Percentiles rank a stretch among this genome's conserved stretches.
Evolutionary conservation across 2,329 filamentous ascomycete species (phyloP).

Genomic region (Talaromyces marneffei): DNA sequence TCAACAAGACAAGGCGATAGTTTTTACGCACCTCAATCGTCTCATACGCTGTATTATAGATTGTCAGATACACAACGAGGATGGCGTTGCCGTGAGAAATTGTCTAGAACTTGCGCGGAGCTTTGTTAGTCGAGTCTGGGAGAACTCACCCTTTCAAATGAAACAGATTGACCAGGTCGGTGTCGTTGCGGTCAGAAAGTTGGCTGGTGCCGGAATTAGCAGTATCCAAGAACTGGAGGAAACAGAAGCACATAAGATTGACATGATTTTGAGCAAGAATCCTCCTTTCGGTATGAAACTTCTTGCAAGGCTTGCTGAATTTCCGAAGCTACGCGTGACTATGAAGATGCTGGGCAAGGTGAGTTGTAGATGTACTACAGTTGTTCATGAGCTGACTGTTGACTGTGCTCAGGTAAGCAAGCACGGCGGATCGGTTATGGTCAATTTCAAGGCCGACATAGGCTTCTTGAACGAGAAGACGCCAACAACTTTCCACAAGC

Average conservation of each 20-base stretch:
- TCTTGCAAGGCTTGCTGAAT: constrained; percentile 58
- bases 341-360: constrained; percentile 48
- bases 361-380: constrained; percentile 16
- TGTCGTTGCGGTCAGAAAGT: constrained; percentile 64
- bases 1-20: constrained; percentile 53
- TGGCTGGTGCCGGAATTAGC: constrained; percentile 64
- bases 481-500: constrained; percentile 58
- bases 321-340: constrained; percentile 61
- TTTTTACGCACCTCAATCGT: constrained; percentile 65
- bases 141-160: constrained; percentile 72
- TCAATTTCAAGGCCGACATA: constrained; percentile 61
- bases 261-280: constrained; percentile 69
- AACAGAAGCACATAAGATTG: constrained; percentile 66
- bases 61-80: constrained; percentile 57
- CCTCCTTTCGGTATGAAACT: constrained; percentile 75
- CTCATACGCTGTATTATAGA: constrained; percentile 71
- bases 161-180: constrained; percentile 79
- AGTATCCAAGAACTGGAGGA: constrained; percentile 64
- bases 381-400: not conserved
- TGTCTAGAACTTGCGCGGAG: constrained; percentile 74
- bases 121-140: constrained; percentile 71
- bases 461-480: constrained; percentile 64
- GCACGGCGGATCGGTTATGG: constrained; percentile 42
- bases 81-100: constrained; percentile 62
- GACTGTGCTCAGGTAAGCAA: constrained; percentile 27